These are phyloP conservation scores for Avena eriantha DNA, from an alignment of 176 grass and related monocot species.

Conservation along the genomic window DNA sequence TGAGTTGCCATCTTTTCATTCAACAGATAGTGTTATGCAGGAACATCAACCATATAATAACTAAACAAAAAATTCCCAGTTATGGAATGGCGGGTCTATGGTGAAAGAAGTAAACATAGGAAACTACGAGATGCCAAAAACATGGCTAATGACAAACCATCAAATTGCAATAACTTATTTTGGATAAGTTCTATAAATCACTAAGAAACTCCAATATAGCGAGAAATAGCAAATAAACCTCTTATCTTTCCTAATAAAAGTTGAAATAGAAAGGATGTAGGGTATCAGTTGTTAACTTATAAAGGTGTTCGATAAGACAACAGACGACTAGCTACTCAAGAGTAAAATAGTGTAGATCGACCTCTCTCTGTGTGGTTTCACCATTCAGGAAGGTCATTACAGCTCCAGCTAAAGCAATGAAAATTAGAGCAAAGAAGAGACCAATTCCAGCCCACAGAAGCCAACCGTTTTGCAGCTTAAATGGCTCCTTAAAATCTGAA, in stretches of 20 bases:
- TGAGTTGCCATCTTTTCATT: slow-evolving; percentile 4
- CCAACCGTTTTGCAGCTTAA: slow-evolving; percentile 85
- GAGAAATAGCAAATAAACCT: neutral
- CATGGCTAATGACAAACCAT: slow-evolving; percentile 6
- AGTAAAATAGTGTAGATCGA: slow-evolving; percentile 49
- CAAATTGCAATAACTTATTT: neutral
- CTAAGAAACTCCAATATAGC: neutral
- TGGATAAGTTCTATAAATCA: neutral
- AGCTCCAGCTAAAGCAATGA: slow-evolving; percentile 70
- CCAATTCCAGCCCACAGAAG: slow-evolving; percentile 85
- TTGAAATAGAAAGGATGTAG: neutral
- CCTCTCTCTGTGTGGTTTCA: slow-evolving; percentile 83
- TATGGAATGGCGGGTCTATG: neutral
- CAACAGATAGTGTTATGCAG: neutral
- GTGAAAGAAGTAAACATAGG: neutral
- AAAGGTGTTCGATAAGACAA: slow-evolving; percentile 21
- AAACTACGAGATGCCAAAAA: neutral
- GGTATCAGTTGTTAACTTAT: slow-evolving; percentile 15
- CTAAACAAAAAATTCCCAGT: neutral
- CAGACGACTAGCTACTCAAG: neutral
- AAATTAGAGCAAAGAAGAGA: slow-evolving; percentile 65
- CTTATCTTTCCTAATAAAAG: neutral
- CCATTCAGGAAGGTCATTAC: slow-evolving; percentile 68
- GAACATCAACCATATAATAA: neutral
- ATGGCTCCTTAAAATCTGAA: slow-evolving; percentile 86